These are phyloP conservation scores for Vachellia pachyceras DNA, from an alignment of 306 rosid genomes.

Conservation along the genomic window DNA sequence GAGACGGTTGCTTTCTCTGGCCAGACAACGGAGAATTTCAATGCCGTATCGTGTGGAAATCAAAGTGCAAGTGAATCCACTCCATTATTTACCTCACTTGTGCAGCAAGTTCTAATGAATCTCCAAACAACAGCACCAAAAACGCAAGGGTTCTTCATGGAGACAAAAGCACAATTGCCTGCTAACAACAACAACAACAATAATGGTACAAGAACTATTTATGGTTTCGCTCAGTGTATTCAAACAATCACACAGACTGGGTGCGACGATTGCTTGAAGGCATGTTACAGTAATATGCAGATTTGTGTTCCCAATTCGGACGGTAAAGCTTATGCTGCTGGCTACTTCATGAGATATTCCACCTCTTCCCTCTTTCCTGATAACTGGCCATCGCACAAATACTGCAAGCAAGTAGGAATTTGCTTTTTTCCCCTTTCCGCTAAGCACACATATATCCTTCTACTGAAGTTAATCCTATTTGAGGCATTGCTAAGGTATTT, in stretches of 20 bases:
- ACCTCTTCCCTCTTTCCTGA: conserved; percentile 39
- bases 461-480: too few relatives aligned
- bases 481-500: too few relatives aligned
- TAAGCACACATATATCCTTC: too few relatives aligned
- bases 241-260: background rate
- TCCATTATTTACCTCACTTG: background rate
- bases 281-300: background rate
- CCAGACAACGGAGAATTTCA: background rate
- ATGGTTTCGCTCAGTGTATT: background rate
- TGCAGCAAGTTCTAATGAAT: background rate
- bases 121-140: background rate
- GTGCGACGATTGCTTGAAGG: background rate
- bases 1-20: too few relatives aligned
- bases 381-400: conserved; percentile 4
- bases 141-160: too few relatives aligned
- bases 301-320: background rate
- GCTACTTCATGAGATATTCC: conserved; percentile 51
- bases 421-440: too few relatives aligned
- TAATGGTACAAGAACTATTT: background rate
- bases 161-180: too few relatives aligned
- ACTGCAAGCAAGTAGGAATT: too few relatives aligned
- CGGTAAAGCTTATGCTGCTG: conserved; percentile 16
- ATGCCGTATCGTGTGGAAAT: background rate
- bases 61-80: background rate
- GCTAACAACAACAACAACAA: too few relatives aligned